These are phyloP conservation scores for Plenodomus tracheiphilus DNA, from an alignment of 2,329 filamentous ascomycete genomes.

Conservation along the genomic window DNA sequence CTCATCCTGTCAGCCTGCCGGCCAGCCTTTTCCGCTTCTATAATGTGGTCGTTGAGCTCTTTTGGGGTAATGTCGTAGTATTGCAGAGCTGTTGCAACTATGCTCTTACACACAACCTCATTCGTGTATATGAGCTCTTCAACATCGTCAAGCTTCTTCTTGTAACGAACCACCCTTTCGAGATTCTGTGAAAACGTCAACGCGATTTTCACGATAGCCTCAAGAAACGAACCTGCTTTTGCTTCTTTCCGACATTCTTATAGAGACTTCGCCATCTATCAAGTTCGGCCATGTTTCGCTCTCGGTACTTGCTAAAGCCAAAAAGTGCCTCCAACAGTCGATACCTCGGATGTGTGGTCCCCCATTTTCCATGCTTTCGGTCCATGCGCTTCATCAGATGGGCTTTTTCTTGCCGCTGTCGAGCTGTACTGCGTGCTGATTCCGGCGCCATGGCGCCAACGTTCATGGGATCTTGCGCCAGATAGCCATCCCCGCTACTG, in stretches of 20 bases:
- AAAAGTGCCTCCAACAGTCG: constrained; percentile 25
- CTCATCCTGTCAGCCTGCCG: constrained; percentile 51
- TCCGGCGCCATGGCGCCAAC: constrained; percentile 14
- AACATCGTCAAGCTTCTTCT: constrained; percentile 50
- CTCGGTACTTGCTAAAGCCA: constrained; percentile 21
- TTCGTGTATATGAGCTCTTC: constrained; percentile 52
- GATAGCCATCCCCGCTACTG: not conserved
- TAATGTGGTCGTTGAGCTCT: constrained; percentile 52
- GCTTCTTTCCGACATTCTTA: constrained; percentile 24
- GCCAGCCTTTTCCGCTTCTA: constrained; percentile 43
- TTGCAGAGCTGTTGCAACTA: constrained; percentile 50
- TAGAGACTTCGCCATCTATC: constrained; percentile 28
- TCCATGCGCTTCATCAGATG: constrained; percentile 24
- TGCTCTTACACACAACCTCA: constrained; percentile 51
- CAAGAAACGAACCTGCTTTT: constrained; percentile 19
- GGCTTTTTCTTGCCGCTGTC: constrained; percentile 23
- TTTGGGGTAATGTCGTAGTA: constrained; percentile 52
- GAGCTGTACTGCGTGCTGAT: constrained; percentile 1
- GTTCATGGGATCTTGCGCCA: constrained; percentile 10
- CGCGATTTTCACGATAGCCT: too few species aligned
- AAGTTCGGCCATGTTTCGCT: constrained; percentile 23
- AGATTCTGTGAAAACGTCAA: constrained; percentile 13
- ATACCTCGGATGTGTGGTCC: constrained; percentile 18
- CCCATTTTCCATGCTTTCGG: constrained; percentile 23
- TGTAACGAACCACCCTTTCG: constrained; percentile 23